Conservation (phyloP, 1,284 basidiomycete genomes). For the Chiua sp. region DNA sequence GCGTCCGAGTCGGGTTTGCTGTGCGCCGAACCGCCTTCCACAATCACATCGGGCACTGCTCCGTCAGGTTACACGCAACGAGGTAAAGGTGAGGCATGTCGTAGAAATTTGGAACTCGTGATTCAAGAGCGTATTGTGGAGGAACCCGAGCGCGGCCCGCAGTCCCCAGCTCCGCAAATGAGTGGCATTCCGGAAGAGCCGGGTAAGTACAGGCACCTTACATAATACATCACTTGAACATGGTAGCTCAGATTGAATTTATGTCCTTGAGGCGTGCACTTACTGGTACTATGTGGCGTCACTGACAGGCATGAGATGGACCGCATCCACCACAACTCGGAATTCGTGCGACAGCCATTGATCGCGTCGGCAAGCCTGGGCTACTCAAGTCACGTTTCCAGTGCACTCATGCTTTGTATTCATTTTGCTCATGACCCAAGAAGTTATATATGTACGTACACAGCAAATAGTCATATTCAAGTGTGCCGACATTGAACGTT, state of each 20-base stretch:
- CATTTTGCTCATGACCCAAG: no score
- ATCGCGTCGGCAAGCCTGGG: no score
- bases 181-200: not conserved
- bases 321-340: no score
- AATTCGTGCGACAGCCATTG: no score
- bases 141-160: not conserved
- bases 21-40: constrained; percentile 18
- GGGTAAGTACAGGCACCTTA: no score
- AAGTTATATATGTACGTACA: no score
- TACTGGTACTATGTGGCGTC: no score
- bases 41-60: constrained; percentile 17
- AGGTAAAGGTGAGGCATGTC: constrained; percentile 23
- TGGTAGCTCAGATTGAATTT: not conserved
- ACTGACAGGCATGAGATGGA: no score
- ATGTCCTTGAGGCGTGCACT: not conserved
- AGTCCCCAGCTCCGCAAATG: not conserved
- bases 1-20: constrained; percentile 18
- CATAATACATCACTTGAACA: not conserved
- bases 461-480: no score
- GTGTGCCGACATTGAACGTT: no score
- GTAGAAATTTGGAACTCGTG: constrained; percentile 11
- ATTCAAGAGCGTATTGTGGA: constrained; percentile 4
- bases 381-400: no score
- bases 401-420: no score
- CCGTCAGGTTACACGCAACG: constrained; percentile 13